Evolutionary conservation across 1,139 yeast species (phyloP), one percentile per base, ranked within the genome.

Genomic region (Saccharomycopsis hybrid): DNA sequence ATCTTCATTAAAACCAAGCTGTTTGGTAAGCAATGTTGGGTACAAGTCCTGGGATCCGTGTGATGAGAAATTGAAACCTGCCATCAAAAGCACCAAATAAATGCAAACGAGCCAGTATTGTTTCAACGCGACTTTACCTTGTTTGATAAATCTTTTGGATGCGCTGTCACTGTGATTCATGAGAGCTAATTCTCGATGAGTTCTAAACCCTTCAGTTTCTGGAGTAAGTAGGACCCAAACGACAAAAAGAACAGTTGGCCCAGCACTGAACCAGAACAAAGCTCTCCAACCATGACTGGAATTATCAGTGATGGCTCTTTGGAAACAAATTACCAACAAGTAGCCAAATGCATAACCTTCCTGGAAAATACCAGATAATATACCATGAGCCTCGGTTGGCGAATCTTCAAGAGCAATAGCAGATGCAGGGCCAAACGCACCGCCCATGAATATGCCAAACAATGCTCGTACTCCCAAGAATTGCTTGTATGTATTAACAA

Each of bases 251-350:
- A 77, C 74, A 30, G 85, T 81, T 9, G 82, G 76, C 29, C 90
- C 85, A 29, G 92, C 80, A 48, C 85, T 78, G 60, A 87, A 84
- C 89, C 94, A 85, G 65, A 81, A 83, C 56, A 85, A 70, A 1
- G 88, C 76, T 61, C 94, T 74, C 95, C 95, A 86, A 1, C 77
- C 74, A 57, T 78, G 75, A 1, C 66, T 54, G 7, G 80, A 66
- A 51, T 72, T 74, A 56, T 74, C 76, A 3, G 73, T 73, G 56
- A 82, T 70, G 1, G 84, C 85, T 56, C 88, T 72, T 56, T 74
- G 76, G 65, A 83, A 82, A 41, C 80, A 69, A 42, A 80, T 85
- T 2, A 80, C 85, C 39, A 82, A 62, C 46, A 83, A 67, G 59
- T 82, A 76, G 4, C 92, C 92, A 55, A 82, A 74, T 2, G 88